Evolutionary conservation across 768 basidiomycete genomes (phyloP), one percentile per base, ranked within the genome.

Genomic region (Panellus pusillus): DNA sequence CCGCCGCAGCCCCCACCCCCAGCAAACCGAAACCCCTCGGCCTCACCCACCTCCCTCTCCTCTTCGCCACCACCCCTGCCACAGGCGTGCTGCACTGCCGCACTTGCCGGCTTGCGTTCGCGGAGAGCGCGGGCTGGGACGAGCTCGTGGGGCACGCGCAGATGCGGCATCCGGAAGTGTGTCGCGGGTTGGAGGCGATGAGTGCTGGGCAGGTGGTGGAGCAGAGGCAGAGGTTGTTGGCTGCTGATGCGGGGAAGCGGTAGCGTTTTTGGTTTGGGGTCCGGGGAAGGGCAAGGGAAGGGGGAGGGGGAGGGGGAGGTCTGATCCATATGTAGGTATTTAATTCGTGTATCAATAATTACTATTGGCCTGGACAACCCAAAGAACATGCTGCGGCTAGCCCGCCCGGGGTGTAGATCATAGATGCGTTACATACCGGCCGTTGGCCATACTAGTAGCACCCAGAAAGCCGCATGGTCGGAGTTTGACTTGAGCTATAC

Each of bases 201-300:
- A 62, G 61, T 9, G 64, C 68, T 1, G 62, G 60, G 36, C 70
- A 72, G 62, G 63, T 74, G 14, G 66, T 68, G 15, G 73, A 74
- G 59, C 64, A 66, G 52, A 40, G 57, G 11, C 68, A 67, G 38
- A 55, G 64, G 13, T 42, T 66, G 60, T 15, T 48, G 54, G 39
- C 39, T 14, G 39, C 39, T 24, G 24, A 24, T 24, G 24, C 24
- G 24, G 24, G 24, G 24, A 24, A 24, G 24, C 24, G 24, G 24
- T 24, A 24, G 24, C 24, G 24, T 24, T 24, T 24, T n/a, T n/a
- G n/a, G n/a, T n/a, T n/a, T n/a, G n/a, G n/a, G n/a, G n/a, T n/a
- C n/a, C n/a, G n/a, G n/a, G n/a, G n/a, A n/a, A n/a, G n/a, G n/a
- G n/a, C n/a, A n/a, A n/a, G n/a, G n/a, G 24, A 24, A 6, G 24